Percentiles rank a stretch among this genome's conserved stretches.
Evolutionary conservation across 2,329 filamentous ascomycete genomes (phyloP).

Genomic region (Penicillium sp.): DNA sequence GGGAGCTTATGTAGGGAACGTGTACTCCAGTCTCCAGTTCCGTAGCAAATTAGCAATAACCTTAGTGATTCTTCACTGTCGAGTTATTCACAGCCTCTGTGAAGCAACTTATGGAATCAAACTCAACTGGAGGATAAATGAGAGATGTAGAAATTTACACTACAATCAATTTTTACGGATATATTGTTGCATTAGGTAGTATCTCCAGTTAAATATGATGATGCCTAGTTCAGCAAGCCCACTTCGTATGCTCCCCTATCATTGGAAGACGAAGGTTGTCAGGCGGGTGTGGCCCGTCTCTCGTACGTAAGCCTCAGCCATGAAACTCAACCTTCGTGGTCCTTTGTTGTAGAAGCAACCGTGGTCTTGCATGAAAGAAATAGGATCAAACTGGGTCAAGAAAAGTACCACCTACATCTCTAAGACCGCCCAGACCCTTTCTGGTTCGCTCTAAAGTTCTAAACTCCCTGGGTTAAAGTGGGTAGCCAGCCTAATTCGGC

Average conservation of each 20-base stretch:
- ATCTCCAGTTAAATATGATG: not conserved
- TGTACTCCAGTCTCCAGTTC: not conserved
- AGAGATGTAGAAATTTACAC: not conserved
- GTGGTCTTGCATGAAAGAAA: constrained; percentile 11
- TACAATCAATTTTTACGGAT: not conserved
- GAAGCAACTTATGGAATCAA: not conserved
- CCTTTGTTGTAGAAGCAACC: constrained; percentile 4
- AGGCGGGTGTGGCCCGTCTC: not conserved
- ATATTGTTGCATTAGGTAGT: not conserved
- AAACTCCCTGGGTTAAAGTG: not conserved
- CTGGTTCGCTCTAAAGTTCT: not conserved
- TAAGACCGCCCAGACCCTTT: not conserved
- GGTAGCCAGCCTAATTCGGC: not conserved
- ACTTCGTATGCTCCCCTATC: not conserved
- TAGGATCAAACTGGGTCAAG: not conserved
- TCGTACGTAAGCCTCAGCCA: constrained; percentile 2
- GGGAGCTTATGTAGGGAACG: not conserved
- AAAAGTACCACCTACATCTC: not conserved
- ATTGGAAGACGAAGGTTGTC: not conserved
- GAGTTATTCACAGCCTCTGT: not conserved
- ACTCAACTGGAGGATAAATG: not conserved
- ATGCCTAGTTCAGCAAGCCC: not conserved
- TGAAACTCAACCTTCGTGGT: not conserved
- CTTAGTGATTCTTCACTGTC: no score
- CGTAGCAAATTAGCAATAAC: no score